Evolutionary conservation across 1,284 basidiomycete species (phyloP).

Genomic region (Ustilago xerochloae): DNA sequence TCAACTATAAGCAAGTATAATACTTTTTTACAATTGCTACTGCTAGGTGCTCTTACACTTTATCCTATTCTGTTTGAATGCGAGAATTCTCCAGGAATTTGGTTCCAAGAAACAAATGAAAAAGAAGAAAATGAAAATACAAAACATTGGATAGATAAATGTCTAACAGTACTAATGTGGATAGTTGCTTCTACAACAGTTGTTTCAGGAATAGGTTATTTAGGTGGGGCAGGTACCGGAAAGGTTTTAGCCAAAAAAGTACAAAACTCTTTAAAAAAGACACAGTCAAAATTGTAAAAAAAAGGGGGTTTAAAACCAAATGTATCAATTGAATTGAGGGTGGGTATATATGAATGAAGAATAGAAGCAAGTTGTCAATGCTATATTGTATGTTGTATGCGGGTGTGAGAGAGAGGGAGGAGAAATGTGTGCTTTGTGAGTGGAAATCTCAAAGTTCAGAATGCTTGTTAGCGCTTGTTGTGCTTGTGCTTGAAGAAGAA

Average conservation of each 20-base stretch:
- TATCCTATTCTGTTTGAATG: conserved; percentile 82
- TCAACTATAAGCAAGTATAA: conserved; percentile 77
- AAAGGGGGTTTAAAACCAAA: too few species aligned
- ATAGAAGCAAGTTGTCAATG: background rate
- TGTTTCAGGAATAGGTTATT: conserved; percentile 89
- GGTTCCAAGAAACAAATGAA: too few species aligned
- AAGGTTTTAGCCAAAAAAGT: conserved; percentile 25
- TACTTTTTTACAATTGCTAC: conserved; percentile 86
- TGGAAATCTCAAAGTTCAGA: conserved; percentile 28
- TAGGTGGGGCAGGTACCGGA: conserved; percentile 67
- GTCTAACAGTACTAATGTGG: conserved; percentile 73
- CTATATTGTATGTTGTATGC: background rate
- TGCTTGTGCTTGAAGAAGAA: too few species aligned
- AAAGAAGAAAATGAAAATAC: background rate
- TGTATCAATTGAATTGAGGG: too few species aligned
- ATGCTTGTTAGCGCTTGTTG: background rate
- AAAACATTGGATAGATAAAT: conserved; percentile 40
- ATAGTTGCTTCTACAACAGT: conserved; percentile 88
- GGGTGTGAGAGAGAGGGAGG: background rate
- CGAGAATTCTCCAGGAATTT: too few species aligned
- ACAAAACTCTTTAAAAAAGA: conserved; percentile 3
- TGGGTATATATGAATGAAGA: too few species aligned
- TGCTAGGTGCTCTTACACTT: conserved; percentile 89
- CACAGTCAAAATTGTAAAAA: background rate
- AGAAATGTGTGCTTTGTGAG: too few species aligned